phyloP scores from a whole-genome alignment of 2,329 filamentous ascomycete genomes.

The Ascochyta koolunga region DNA sequence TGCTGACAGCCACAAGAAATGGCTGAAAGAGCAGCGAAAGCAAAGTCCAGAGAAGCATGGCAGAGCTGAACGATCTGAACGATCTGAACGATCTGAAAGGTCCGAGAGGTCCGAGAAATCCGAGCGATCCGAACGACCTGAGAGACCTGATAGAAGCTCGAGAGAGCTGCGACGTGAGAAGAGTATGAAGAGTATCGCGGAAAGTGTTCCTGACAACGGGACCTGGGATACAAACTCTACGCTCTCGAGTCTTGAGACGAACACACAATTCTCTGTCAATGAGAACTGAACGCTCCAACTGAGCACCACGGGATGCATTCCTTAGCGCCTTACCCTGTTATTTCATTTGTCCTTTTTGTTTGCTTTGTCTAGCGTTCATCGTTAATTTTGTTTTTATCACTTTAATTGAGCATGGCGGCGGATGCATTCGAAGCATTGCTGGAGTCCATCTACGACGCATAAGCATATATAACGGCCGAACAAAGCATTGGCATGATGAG shows the following conservation, averaged over 20 bases:
- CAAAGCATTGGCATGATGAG: constrained; percentile 17
- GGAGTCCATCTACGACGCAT: constrained; percentile 14
- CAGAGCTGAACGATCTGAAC: constrained; percentile 12
- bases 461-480: constrained; percentile 15
- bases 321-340: neutral
- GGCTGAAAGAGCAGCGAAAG: constrained; percentile 15
- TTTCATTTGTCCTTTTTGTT: neutral
- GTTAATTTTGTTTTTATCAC: constrained; percentile 1
- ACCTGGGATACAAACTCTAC: constrained; percentile 37
- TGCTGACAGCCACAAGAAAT: constrained; percentile 14
- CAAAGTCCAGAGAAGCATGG: constrained; percentile 15
- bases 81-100: constrained; percentile 26
- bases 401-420: constrained; percentile 14
- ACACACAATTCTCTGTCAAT: constrained; percentile 22
- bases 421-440: constrained; percentile 7
- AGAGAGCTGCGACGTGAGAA: constrained; percentile 25
- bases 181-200: constrained; percentile 16
- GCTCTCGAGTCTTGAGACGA: constrained; percentile 24
- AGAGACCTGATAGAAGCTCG: constrained; percentile 11
- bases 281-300: neutral
- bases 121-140: constrained; percentile 16
- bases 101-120: constrained; percentile 23
- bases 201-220: constrained; percentile 29
- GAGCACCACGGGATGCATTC: neutral
- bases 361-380: neutral